A percentile compares a stretch with the other conserved stretches of the same genome.
These are phyloP conservation scores for Galerina marginata DNA, from an alignment of 768 basidiomycete species.

Conservation along the genomic window DNA sequence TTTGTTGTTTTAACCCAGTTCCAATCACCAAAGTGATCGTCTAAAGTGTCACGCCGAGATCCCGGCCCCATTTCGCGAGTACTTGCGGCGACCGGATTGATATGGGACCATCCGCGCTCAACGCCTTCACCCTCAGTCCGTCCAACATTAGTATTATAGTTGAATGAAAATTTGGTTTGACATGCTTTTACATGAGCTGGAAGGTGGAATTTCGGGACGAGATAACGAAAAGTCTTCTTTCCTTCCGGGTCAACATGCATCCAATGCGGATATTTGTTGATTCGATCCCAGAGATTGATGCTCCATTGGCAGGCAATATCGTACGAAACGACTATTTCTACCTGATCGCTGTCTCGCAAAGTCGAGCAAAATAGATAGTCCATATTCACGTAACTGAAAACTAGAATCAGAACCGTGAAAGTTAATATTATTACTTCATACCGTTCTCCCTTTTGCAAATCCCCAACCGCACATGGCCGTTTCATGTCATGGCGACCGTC, in stretches of 20 bases:
- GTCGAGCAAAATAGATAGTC: conserved; percentile 36
- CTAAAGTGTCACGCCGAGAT: conserved; percentile 31
- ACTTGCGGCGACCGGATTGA: conserved; percentile 34
- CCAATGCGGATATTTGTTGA: no score
- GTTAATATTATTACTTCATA: conserved; percentile 15
- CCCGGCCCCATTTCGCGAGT: conserved; percentile 42
- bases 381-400: conserved; percentile 40
- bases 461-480: conserved; percentile 29
- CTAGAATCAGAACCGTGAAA: background rate
- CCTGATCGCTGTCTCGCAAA: conserved; percentile 7
- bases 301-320: no score
- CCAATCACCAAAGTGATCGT: conserved; percentile 38
- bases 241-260: conserved; percentile 41
- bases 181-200: conserved; percentile 7
- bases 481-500: conserved; percentile 36
- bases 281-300: no score
- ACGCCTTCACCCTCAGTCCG: conserved; percentile 39
- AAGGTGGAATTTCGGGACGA: conserved; percentile 22
- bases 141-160: conserved; percentile 33
- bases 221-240: conserved; percentile 24
- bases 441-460: conserved; percentile 38
- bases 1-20: conserved; percentile 37
- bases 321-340: conserved; percentile 30
- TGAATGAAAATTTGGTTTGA: conserved; percentile 16
- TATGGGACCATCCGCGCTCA: conserved; percentile 34